Percentiles rank a stretch among this genome's conserved stretches.
Evolutionary conservation across 2,329 filamentous ascomycete genomes (phyloP).

Genomic region (Reticulascus tulasneorum): DNA sequence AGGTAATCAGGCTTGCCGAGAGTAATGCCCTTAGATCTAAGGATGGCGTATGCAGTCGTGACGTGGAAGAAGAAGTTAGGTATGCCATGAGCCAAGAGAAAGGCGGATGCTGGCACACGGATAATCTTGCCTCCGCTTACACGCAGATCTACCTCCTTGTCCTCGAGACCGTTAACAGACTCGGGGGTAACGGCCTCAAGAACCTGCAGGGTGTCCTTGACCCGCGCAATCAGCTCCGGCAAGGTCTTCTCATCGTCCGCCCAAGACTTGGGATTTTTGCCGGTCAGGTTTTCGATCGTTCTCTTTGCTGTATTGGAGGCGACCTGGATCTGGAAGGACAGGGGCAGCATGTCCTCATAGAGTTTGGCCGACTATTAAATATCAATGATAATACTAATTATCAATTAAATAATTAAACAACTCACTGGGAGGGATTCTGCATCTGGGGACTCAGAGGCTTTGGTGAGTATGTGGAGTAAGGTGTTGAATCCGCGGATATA

Average conservation of each 20-base stretch:
- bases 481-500: slow-evolving; percentile 10
- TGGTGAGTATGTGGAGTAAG: slow-evolving; percentile 8
- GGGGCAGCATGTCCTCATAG: slow-evolving; percentile 37
- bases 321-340: slow-evolving; percentile 36
- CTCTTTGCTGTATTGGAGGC: slow-evolving; percentile 25
- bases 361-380: too few relatives aligned
- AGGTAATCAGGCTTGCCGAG: slow-evolving; percentile 56
- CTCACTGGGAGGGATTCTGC: slow-evolving; percentile 7
- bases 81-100: slow-evolving; percentile 39
- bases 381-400: too few relatives aligned
- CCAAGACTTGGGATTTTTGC: slow-evolving; percentile 20
- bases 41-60: slow-evolving; percentile 50
- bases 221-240: slow-evolving; percentile 28
- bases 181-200: slow-evolving; percentile 24
- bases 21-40: slow-evolving; percentile 52
- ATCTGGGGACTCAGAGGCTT: slow-evolving; percentile 6
- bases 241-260: slow-evolving; percentile 26
- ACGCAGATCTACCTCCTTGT: slow-evolving; percentile 19
- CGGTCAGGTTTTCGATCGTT: slow-evolving; percentile 28
- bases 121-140: slow-evolving; percentile 18
- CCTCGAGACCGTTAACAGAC: slow-evolving; percentile 17
- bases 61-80: slow-evolving; percentile 62
- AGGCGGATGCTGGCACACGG: slow-evolving; percentile 30
- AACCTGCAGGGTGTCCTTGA: slow-evolving; percentile 22
- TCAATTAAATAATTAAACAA: too few relatives aligned